phyloP scores from a whole-genome alignment of 2,329 filamentous ascomycete genomes.

The Calonectria fujianensis region DNA sequence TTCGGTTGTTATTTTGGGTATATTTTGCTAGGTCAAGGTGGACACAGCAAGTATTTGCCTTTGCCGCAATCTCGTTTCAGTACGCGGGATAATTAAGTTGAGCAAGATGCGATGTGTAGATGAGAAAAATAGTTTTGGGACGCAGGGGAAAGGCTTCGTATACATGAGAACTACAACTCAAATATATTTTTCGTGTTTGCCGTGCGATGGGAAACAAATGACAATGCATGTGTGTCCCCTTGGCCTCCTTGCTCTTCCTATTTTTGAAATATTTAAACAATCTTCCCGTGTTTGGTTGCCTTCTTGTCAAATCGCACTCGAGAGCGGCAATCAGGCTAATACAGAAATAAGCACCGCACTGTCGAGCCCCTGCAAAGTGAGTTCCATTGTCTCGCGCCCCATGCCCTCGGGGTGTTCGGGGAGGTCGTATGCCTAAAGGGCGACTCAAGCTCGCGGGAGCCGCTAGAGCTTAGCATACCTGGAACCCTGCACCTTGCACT shows the following conservation, averaged over 20 bases:
- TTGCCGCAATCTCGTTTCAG: conserved; percentile 19
- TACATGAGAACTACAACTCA: not conserved
- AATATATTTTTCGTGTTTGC: not conserved
- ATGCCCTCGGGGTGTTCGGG: conserved; percentile 33
- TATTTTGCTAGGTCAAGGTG: not conserved
- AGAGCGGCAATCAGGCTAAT: conserved; percentile 28
- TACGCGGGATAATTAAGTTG: not conserved
- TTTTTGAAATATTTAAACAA: not conserved
- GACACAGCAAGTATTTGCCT: conserved; percentile 13
- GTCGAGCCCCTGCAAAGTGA: not conserved
- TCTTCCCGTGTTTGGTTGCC: not conserved
- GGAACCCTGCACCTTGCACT: conserved; percentile 12
- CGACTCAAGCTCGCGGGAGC: conserved; percentile 29
- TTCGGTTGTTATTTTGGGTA: conserved; percentile 7
- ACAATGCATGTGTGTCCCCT: not conserved
- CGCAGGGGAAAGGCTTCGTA: not conserved
- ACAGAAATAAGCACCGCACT: not conserved
- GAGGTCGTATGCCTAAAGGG: not conserved
- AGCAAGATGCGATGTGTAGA: conserved; percentile 7
- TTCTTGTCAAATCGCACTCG: not conserved
- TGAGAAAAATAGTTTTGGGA: not conserved
- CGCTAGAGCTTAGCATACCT: conserved; percentile 32
- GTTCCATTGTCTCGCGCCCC: conserved; percentile 14
- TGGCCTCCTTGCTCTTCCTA: not conserved
- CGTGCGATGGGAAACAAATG: not conserved